Conservation (phyloP, 2,329 filamentous ascomycete genomes). For the Bipolaris sorokiniana region DNA sequence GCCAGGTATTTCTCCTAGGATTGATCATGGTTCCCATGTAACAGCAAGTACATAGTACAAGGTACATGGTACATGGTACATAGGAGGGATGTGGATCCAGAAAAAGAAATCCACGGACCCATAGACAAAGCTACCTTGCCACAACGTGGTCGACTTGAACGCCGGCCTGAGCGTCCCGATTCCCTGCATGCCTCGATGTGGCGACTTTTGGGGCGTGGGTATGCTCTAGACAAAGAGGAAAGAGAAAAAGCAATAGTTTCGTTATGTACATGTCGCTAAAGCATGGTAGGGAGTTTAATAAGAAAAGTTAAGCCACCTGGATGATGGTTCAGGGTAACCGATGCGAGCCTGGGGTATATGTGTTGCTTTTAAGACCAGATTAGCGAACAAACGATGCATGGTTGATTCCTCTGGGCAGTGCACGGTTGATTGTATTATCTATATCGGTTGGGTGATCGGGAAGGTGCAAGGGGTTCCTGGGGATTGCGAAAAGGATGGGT, state of each 20-base stretch:
- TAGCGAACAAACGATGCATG: background rate
- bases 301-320: background rate
- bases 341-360: background rate
- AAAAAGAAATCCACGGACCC: too few relatives aligned
- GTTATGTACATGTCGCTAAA: background rate
- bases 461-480: background rate
- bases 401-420: background rate
- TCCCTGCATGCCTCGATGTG: background rate
- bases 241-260: background rate
- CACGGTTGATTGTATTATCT: background rate
- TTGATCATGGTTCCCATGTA: background rate
- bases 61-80: background rate
- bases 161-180: background rate
- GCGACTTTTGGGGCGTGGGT: background rate
- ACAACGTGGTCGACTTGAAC: background rate
- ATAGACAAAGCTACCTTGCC: background rate
- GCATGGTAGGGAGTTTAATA: background rate
- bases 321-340: background rate
- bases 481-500: background rate
- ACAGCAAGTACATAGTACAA: background rate
- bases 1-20: background rate
- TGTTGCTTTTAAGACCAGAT: background rate
- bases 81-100: too few relatives aligned
- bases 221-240: background rate
- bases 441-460: background rate